These are phyloP conservation scores for Abrus precatorius DNA, from an alignment of 306 rosid species.

Conservation along the genomic window DNA sequence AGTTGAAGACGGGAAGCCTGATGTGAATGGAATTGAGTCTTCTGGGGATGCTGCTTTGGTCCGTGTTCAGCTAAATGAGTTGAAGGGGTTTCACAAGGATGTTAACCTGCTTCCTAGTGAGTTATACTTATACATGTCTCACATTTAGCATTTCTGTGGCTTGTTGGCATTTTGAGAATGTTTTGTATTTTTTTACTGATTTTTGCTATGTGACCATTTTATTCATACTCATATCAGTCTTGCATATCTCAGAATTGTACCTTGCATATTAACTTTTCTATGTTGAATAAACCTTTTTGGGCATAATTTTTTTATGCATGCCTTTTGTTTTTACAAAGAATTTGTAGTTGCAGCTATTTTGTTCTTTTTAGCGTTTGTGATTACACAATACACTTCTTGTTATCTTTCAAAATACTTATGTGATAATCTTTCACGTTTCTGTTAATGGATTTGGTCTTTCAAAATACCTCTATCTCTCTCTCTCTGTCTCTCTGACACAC, in stretches of 20 bases:
- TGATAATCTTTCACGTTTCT: neutral
- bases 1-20: constrained; percentile 55
- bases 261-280: neutral
- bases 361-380: neutral
- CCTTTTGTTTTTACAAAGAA: neutral
- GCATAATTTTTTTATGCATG: neutral
- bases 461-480: neutral
- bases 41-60: constrained; percentile 32
- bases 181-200: neutral
- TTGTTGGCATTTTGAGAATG: neutral
- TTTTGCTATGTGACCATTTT: neutral
- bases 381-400: neutral
- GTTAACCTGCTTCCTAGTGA: constrained; percentile 69
- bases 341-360: neutral
- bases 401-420: no score
- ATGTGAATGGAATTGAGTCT: constrained; percentile 41
- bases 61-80: constrained; percentile 44
- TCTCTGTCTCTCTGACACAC: neutral
- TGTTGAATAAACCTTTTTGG: constrained; percentile 11
- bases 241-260: neutral
- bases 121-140: constrained; percentile 42
- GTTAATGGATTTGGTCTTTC: neutral
- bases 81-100: constrained; percentile 55
- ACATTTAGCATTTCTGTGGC: neutral
- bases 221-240: neutral